Conservation (phyloP, 225 moss, liverwort and hornwort genomes). For the Bryum argenteum region DNA sequence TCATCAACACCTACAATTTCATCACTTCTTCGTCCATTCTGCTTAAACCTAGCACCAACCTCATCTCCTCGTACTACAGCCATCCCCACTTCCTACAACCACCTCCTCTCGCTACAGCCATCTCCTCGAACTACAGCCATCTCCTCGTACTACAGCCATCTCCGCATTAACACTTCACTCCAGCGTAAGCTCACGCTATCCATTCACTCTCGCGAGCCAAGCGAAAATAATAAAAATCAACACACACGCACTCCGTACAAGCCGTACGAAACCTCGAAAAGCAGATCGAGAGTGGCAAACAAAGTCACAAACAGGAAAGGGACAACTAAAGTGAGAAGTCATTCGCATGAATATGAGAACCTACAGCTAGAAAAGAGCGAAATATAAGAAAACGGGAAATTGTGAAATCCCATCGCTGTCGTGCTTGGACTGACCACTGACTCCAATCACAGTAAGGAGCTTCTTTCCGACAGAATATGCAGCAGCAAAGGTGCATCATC, state of each 20-base stretch:
- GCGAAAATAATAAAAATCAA: conserved; percentile 5
- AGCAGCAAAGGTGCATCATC: neutral
- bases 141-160: conserved; percentile 6
- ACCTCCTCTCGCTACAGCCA: neutral
- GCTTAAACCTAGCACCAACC: conserved; percentile 16
- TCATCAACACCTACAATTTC: neutral
- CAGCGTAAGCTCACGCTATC: conserved; percentile 18
- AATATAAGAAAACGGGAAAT: neutral
- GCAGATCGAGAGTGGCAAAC: neutral
- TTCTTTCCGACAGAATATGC: neutral
- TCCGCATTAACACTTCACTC: neutral
- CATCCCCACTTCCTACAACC: conserved; percentile 5
- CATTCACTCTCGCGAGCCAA: conserved; percentile 4
- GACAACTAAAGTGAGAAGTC: neutral
- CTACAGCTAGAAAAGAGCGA: conserved; percentile 18
- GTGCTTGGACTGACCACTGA: conserved; percentile 24
- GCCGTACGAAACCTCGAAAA: conserved; percentile 6
- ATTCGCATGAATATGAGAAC: conserved; percentile 26
- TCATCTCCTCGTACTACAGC: conserved; percentile 19
- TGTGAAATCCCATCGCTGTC: neutral
- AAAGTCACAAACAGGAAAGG: neutral
- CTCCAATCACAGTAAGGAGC: neutral
- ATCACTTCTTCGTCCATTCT: conserved; percentile 18
- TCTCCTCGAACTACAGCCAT: conserved; percentile 11
- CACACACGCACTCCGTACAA: neutral